Conservation (phyloP, 768 basidiomycete genomes). For the Lentinula edodes region DNA sequence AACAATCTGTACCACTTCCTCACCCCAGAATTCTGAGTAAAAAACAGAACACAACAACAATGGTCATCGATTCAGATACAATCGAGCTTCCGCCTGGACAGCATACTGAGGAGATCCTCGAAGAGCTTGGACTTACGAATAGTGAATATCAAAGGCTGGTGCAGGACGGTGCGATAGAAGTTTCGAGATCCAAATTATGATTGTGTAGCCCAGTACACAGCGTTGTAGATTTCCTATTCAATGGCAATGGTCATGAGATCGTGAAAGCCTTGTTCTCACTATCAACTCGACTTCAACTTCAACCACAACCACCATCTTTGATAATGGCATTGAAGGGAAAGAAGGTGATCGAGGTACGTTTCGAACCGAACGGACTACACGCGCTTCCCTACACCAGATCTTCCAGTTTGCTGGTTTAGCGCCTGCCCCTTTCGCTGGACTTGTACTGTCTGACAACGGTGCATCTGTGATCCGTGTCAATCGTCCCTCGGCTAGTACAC, state of each 20-base stretch:
- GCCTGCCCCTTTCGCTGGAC: conserved; percentile 75
- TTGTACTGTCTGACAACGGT: conserved; percentile 75
- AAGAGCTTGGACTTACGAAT: background rate
- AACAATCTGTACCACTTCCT: conserved; percentile 36
- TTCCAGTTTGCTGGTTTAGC: conserved; percentile 75
- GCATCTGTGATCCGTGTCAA: conserved; percentile 76
- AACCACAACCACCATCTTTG: background rate
- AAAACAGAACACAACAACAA: background rate
- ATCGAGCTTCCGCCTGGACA: background rate
- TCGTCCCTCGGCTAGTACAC: conserved; percentile 38
- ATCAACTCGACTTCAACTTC: no score
- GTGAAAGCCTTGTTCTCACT: background rate
- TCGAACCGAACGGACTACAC: background rate
- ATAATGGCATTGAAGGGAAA: conserved; percentile 44
- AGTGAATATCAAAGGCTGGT: background rate
- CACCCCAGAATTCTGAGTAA: conserved; percentile 38
- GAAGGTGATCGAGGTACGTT: conserved; percentile 44
- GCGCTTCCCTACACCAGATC: background rate
- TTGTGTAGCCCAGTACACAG: no score
- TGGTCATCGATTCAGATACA: background rate
- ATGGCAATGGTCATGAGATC: background rate
- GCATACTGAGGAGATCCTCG: conserved; percentile 4
- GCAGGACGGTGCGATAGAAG: conserved; percentile 3
- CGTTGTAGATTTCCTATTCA: no score
- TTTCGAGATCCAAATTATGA: conserved; percentile 2